Conservation (phyloP, 2,329 filamentous ascomycete genomes). For the Amauroascus niger region DNA sequence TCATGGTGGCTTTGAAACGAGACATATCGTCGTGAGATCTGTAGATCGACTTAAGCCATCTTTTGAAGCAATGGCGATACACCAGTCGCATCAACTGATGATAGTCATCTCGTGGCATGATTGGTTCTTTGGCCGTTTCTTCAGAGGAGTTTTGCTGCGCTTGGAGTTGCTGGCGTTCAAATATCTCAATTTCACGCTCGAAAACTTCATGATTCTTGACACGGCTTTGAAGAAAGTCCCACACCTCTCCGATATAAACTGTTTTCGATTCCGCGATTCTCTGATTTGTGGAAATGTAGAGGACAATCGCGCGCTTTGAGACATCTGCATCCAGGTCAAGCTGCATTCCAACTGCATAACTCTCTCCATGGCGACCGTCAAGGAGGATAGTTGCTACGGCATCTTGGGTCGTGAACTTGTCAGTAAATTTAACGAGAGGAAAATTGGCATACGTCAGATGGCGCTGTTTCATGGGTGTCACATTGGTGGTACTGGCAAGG, state of each 20-base stretch:
- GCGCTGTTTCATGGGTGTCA: not conserved
- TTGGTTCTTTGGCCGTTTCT: not conserved
- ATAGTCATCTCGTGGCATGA: not conserved
- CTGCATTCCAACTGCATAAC: slow-evolving; percentile 2
- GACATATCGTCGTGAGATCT: not conserved
- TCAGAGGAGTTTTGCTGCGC: not conserved
- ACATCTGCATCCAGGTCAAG: not conserved
- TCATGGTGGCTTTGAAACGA: not conserved
- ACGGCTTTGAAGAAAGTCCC: not conserved
- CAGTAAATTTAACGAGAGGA: not conserved
- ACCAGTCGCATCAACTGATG: slow-evolving; percentile 1
- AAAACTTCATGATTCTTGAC: not conserved
- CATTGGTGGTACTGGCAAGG: slow-evolving; percentile 5
- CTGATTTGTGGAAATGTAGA: slow-evolving; percentile 7
- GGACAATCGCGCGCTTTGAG: not conserved
- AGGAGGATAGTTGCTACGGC: slow-evolving; percentile 3
- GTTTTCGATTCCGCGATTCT: not conserved
- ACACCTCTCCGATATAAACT: not conserved
- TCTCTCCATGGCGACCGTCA: slow-evolving; percentile 1
- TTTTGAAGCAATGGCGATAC: slow-evolving; percentile 2
- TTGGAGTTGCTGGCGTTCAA: not conserved
- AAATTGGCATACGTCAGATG: not conserved
- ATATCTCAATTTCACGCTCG: not conserved
- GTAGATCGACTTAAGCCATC: slow-evolving; percentile 6
- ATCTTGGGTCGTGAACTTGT: not conserved